Conservation (phyloP, 352 stramenopile genomes). For the Globisporangium nodosum region DNA sequence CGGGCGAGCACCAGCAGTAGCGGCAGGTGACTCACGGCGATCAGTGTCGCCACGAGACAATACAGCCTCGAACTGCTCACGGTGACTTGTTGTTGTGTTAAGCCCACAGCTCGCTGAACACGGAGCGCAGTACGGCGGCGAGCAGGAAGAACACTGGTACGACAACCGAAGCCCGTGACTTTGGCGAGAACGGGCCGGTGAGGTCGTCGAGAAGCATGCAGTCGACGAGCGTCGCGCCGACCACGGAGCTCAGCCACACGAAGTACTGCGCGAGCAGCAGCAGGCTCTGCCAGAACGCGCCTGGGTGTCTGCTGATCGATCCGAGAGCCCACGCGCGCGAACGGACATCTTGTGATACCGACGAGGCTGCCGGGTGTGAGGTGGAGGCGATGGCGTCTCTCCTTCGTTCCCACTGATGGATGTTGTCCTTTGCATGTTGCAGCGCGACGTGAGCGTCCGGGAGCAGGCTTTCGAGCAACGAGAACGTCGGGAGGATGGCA, state of each 20-base stretch:
- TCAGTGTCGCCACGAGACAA: neutral
- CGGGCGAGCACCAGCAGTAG: slow-evolving; percentile 8
- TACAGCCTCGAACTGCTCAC: neutral
- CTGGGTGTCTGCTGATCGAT: neutral
- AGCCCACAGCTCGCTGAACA: neutral
- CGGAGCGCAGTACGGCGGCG: neutral
- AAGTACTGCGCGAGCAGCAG: neutral
- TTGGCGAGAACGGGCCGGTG: neutral
- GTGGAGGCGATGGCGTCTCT: neutral
- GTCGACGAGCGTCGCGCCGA: neutral
- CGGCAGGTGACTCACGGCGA: neutral
- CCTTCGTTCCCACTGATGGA: slow-evolving; percentile 14
- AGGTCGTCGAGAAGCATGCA: neutral
- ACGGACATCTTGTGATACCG: neutral
- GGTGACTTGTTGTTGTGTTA: neutral
- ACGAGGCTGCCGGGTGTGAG: neutral
- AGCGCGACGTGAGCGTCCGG: slow-evolving; percentile 10
- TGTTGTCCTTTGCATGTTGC: slow-evolving; percentile 9
- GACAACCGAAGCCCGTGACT: neutral
- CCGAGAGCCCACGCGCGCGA: neutral
- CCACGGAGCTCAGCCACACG: neutral
- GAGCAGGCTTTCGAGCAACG: slow-evolving; percentile 14
- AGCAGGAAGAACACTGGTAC: neutral
- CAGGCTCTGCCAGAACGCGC: neutral
- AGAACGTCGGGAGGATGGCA: slow-evolving; percentile 21